These are phyloP conservation scores for Asparagopsis taxiformis DNA, from an alignment of 31 red algal species.

Conservation along the genomic window DNA sequence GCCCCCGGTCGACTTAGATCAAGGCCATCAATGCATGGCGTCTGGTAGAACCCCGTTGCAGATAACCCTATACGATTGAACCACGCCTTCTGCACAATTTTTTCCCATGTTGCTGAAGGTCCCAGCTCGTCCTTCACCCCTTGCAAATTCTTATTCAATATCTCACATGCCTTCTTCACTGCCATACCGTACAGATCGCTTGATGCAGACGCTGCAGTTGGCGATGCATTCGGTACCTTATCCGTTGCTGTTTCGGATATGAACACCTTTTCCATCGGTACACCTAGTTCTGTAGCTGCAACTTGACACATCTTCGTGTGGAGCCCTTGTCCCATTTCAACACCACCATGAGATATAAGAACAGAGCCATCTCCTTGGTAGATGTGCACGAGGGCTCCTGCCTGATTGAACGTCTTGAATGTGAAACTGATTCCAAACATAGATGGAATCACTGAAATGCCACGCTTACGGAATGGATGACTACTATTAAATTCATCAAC, in stretches of 20 bases:
- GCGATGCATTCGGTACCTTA: slow-evolving; percentile 85
- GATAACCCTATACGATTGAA: slow-evolving; percentile 65
- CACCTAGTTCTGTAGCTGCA: slow-evolving; percentile 62
- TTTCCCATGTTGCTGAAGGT: slow-evolving; percentile 25
- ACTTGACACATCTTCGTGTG: slow-evolving; percentile 87
- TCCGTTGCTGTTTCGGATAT: slow-evolving; percentile 86
- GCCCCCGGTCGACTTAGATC: slow-evolving; percentile 34
- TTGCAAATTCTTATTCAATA: slow-evolving; percentile 31
- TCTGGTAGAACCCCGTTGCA: slow-evolving; percentile 77
- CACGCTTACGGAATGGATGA: slow-evolving; percentile 61
- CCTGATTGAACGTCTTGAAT: slow-evolving; percentile 82
- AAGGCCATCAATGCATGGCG: slow-evolving; percentile 59
- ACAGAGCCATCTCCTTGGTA: slow-evolving; percentile 82
- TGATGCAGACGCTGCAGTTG: slow-evolving; percentile 77
- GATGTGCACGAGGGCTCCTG: slow-evolving; percentile 74
- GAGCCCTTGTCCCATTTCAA: slow-evolving; percentile 90
- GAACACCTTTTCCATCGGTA: slow-evolving; percentile 65
- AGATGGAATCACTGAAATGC: slow-evolving; percentile 63
- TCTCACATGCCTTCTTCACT: slow-evolving; percentile 54
- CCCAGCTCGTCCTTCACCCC: slow-evolving; percentile 19
- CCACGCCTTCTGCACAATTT: slow-evolving; percentile 55
- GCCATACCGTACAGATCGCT: slow-evolving; percentile 94
- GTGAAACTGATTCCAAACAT: slow-evolving; percentile 96
- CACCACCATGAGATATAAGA: slow-evolving; percentile 76
- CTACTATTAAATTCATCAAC: slow-evolving; percentile 56